Evolutionary conservation across 2,329 filamentous ascomycete species (phyloP).

Genomic region (Aspergillus brunneoviolaceus): DNA sequence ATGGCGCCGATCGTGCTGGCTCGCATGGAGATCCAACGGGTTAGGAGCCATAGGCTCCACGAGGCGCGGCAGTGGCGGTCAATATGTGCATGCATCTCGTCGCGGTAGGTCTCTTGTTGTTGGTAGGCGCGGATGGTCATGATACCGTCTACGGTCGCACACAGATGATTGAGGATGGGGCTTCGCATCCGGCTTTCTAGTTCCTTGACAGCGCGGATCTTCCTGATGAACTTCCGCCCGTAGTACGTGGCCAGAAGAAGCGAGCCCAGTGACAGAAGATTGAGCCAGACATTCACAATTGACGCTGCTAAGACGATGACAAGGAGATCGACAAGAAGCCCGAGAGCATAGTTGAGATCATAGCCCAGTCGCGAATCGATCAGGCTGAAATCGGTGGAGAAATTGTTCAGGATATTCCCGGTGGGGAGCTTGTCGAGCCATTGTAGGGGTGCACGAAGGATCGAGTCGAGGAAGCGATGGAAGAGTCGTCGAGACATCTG

Average conservation of each 20-base stretch:
- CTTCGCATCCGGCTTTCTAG: conserved; percentile 1
- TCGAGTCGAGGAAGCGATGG: neutral
- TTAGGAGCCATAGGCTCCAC: conserved; percentile 2
- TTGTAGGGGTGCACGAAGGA: neutral
- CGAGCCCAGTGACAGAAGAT: neutral
- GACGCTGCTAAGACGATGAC: neutral
- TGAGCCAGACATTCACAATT: neutral
- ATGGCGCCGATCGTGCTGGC: conserved; percentile 2
- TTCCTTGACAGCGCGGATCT: conserved; percentile 6
- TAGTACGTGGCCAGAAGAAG: conserved; percentile 2
- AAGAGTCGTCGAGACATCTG: conserved; percentile 4
- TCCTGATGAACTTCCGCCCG: neutral
- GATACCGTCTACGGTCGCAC: conserved; percentile 1
- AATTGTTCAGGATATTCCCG: neutral
- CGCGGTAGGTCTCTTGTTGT: neutral
- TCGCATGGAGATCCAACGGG: conserved; percentile 1
- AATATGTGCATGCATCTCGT: neutral
- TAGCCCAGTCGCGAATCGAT: conserved; percentile 4
- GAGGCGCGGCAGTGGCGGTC: conserved; percentile 3
- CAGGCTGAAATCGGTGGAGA: conserved; percentile 3
- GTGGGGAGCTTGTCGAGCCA: conserved; percentile 4
- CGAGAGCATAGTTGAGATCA: conserved; percentile 4
- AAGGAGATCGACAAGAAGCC: neutral
- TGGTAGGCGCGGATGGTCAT: conserved; percentile 4
- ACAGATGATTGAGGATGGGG: conserved; percentile 1